Percentiles rank a stretch among this genome's conserved stretches.
phyloP scores from a whole-genome alignment of 257 asterid species.

The Solanum pinnatisectum region DNA sequence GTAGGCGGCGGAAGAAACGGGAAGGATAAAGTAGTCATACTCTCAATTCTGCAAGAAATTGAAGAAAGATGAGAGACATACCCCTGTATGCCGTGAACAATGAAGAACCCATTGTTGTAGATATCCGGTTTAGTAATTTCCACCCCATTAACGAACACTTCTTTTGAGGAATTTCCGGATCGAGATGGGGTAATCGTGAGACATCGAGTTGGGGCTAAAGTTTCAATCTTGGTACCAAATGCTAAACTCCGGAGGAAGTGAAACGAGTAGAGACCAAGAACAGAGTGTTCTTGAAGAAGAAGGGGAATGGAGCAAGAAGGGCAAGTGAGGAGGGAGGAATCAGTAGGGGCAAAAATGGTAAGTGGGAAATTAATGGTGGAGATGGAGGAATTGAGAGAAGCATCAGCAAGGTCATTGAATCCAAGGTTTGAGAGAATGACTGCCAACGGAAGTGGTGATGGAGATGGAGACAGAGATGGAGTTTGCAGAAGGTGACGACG shows the following conservation, averaged over 20 bases:
- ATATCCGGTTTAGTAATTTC: conserved; percentile 50
- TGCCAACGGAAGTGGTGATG: conserved; percentile 12
- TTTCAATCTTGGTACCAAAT: conserved; percentile 59
- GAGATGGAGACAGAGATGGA: background rate
- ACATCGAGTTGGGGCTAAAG: conserved; percentile 51
- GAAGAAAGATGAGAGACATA: conserved; percentile 59
- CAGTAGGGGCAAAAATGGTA: conserved; percentile 69
- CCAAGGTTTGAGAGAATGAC: conserved; percentile 48
- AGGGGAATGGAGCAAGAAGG: conserved; percentile 57
- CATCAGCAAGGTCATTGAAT: conserved; percentile 40
- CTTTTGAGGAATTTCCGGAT: conserved; percentile 3
- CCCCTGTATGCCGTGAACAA: conserved; percentile 60
- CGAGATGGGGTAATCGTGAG: conserved; percentile 56
- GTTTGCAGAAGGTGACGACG: background rate
- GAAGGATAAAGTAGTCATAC: conserved; percentile 41
- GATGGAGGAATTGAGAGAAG: conserved; percentile 25
- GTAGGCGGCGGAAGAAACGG: conserved; percentile 31
- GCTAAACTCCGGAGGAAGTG: conserved; percentile 43
- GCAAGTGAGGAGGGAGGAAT: conserved; percentile 60
- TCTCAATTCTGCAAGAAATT: conserved; percentile 52
- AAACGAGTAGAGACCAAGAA: conserved; percentile 59
- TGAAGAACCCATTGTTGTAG: conserved; percentile 52
- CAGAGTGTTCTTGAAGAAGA: conserved; percentile 64
- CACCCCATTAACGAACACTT: conserved; percentile 58
- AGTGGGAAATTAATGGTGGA: conserved; percentile 31